Evolutionary conservation across 2,329 filamentous ascomycete species (phyloP).

Genomic region (Xylariaceae sp.): DNA sequence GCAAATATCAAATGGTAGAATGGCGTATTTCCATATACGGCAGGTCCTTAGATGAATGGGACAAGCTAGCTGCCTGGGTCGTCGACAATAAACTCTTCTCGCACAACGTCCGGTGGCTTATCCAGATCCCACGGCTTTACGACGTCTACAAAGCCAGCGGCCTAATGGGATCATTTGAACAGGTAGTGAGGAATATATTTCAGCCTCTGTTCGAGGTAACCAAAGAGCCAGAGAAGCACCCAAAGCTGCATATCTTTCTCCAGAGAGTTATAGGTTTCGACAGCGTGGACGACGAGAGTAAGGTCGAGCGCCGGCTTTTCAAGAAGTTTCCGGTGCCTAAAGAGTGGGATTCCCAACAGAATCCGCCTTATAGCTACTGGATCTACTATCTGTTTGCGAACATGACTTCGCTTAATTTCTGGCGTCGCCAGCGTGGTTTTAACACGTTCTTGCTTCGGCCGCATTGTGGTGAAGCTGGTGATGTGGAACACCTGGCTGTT

Average conservation of each 20-base stretch:
- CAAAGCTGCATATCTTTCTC: constrained; percentile 90
- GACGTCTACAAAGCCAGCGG: constrained; percentile 91
- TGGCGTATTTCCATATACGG: constrained; percentile 99
- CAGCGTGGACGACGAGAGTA: constrained; percentile 97
- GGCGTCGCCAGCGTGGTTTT: constrained; percentile 86
- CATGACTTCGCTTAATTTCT: constrained; percentile 85
- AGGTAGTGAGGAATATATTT: constrained; percentile 88
- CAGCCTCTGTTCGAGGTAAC: constrained; percentile 93
- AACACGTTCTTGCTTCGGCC: constrained; percentile 92
- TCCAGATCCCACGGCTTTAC: constrained; percentile 90
- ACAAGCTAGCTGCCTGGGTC: constrained; percentile 95
- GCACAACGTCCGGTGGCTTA: constrained; percentile 94
- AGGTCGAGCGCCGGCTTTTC: constrained; percentile 88
- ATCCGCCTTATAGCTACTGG: constrained; percentile 98
- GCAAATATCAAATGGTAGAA: constrained; percentile 99
- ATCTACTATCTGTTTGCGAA: constrained; percentile 97
- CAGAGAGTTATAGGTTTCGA: constrained; percentile 96
- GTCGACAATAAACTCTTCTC: constrained; percentile 98
- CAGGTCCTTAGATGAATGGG: constrained; percentile 89
- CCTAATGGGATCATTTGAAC: constrained; percentile 83
- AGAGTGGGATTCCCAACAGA: constrained; percentile 86
- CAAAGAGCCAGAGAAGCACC: constrained; percentile 76
- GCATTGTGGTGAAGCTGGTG: constrained; percentile 94
- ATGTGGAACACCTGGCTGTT: constrained; percentile 91
- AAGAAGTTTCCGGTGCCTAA: constrained; percentile 90